Conservation (phyloP, 106 monocot genomes). For the Posidonia australis region DNA sequence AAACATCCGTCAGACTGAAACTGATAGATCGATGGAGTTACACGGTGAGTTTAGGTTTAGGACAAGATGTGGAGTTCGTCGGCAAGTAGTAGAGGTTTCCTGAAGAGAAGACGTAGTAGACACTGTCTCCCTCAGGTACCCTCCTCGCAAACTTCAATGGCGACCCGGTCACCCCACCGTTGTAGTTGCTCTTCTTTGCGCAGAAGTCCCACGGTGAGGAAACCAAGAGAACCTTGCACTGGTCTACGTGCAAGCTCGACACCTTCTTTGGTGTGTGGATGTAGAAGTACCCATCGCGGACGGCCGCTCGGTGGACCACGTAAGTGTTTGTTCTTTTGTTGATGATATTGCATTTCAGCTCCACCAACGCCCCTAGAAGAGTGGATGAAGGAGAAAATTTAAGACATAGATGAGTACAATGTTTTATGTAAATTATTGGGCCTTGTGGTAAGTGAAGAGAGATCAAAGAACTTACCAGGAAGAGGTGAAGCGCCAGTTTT, state of each 20-base stretch:
- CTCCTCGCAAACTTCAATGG: conserved; percentile 12
- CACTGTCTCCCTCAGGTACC: not conserved
- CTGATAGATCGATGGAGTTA: too few species aligned
- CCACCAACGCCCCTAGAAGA: not conserved
- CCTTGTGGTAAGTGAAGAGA: not conserved
- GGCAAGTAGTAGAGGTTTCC: conserved; percentile 11
- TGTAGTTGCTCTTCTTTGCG: conserved; percentile 4
- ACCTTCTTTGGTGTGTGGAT: conserved; percentile 1
- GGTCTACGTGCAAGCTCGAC: not conserved
- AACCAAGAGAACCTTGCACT: conserved; percentile 9
- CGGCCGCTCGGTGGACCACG: conserved; percentile 6
- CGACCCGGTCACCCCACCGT: not conserved
- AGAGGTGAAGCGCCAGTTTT: conserved; percentile 19
- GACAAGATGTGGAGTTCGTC: not conserved
- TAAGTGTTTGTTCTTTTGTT: too few species aligned
- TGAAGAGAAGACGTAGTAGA: conserved; percentile 6
- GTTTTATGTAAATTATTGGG: not conserved
- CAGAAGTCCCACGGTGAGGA: conserved; percentile 7
- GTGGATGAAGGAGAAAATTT: not conserved
- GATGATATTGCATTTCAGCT: not conserved
- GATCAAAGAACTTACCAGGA: conserved; percentile 5
- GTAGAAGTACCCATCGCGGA: conserved; percentile 18
- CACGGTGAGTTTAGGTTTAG: too few species aligned
- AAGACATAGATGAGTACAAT: not conserved
- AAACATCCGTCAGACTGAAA: too few species aligned